Evolutionary conservation across 805 yeast genomes (phyloP), one percentile per base, ranked within the genome.

Genomic region (Hanseniaspora jakobsenii): DNA sequence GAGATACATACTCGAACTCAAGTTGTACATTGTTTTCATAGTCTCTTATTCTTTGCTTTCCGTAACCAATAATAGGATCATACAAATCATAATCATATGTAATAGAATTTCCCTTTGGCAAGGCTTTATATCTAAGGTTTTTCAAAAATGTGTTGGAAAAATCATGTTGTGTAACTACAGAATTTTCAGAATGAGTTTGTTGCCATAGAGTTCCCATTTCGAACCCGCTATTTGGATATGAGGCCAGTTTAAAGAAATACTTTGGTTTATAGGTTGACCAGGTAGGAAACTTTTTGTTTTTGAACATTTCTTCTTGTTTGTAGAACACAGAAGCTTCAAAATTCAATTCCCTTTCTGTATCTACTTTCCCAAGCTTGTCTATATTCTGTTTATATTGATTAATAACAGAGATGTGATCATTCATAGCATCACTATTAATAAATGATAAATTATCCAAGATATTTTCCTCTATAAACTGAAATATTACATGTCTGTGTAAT

Each of bases 11-110:
- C 49, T 80, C 82, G 5, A 83, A 75, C 0, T 74, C 71, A 31
- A 91, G 54, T 44, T 72, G 71, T 3, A 86, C 60, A 44, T 75
- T 74, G 49, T 76, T 72, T 27, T 72, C 81, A 17, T 63, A 60
- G 58, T 91, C 98, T 29, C 67, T 63, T 23, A 91, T 76, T 1
- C 72, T 65, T 56, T 91, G 89, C 49, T 72, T 66, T 0, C 98
- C 98, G 28, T 37, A 37, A 19, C 98, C 98, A 12, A 62, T 39
- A 50, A 97, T 70, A 4, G 95, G 86, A 57, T 91, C 97, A 58
- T 81, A 91, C 29, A 68, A 65, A n/a, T 73, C 69, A 96, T 96
- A 91, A 22, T 89, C 86, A 53, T 83, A 91, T 44, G 73, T 77
- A 22, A 68, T 69, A 64, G 86, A 67, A 38, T 76, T 71, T 55